phyloP scores from a whole-genome alignment of 768 basidiomycete species.

The Lentinula guzmanii region DNA sequence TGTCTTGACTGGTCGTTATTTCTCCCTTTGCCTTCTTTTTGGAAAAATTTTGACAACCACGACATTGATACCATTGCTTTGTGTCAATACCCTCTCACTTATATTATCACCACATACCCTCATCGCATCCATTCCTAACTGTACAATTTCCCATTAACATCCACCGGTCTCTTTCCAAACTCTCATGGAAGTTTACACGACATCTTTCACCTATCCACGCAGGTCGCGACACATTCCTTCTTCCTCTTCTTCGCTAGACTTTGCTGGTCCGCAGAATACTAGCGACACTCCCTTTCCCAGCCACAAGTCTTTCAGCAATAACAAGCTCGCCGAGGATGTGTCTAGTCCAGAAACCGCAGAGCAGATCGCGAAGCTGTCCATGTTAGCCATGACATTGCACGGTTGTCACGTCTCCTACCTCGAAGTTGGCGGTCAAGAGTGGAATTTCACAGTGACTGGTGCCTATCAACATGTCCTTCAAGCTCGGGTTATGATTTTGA shows the following conservation, averaged over 20 bases:
- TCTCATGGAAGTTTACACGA: slow-evolving; percentile 90
- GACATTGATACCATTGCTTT: slow-evolving; percentile 41
- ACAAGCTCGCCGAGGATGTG: not conserved
- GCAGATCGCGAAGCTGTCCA: slow-evolving; percentile 42
- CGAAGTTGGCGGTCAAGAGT: slow-evolving; percentile 64
- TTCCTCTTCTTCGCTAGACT: slow-evolving; percentile 59
- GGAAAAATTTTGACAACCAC: slow-evolving; percentile 18
- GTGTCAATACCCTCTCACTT: slow-evolving; percentile 43
- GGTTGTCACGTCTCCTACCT: slow-evolving; percentile 82
- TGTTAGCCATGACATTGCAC: slow-evolving; percentile 75
- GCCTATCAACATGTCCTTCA: slow-evolving; percentile 91
- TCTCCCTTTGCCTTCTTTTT: slow-evolving; percentile 25
- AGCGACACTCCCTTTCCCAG: slow-evolving; percentile 32
- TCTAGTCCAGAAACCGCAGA: slow-evolving; percentile 12
- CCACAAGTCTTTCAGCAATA: slow-evolving; percentile 28
- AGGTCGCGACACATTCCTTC: slow-evolving; percentile 67
- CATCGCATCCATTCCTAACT: slow-evolving; percentile 22
- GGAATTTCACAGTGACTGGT: slow-evolving; percentile 90
- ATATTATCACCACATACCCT: slow-evolving; percentile 29
- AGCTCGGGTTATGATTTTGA: slow-evolving; percentile 81
- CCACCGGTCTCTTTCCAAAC: slow-evolving; percentile 13
- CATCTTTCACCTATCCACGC: slow-evolving; percentile 86
- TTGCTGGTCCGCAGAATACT: slow-evolving; percentile 33
- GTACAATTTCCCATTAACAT: slow-evolving; percentile 13
- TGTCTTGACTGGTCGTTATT: slow-evolving; percentile 14